Percentiles rank a stretch among this genome's conserved stretches.
phyloP scores from a whole-genome alignment of 164 flowering plant species.

The Stephania japonica region DNA sequence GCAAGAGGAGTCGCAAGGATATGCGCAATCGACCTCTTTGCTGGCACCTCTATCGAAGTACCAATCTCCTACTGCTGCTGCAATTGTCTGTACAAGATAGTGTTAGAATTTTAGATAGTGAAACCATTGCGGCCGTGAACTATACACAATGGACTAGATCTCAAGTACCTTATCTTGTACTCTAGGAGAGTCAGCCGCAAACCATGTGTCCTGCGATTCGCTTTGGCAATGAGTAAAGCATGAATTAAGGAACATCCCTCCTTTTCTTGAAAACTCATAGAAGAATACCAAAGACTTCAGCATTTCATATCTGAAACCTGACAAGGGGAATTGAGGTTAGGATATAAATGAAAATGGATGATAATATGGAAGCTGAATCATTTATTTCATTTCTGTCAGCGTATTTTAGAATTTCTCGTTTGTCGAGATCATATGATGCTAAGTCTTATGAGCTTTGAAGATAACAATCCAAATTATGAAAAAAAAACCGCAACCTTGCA shows the following conservation, averaged over 20 bases:
- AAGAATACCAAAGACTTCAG: conserved; percentile 43
- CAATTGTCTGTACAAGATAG: conserved; percentile 54
- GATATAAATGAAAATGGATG: background rate
- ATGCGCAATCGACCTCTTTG: conserved; percentile 65
- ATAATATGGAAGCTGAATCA: background rate
- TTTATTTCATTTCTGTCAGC: background rate
- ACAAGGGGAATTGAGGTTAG: background rate
- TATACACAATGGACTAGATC: background rate
- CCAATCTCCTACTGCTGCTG: conserved; percentile 90
- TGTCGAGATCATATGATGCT: no score
- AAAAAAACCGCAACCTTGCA: conserved; percentile 55
- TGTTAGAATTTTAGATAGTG: background rate
- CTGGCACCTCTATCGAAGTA: conserved; percentile 49
- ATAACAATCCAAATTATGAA: background rate
- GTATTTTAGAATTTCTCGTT: background rate
- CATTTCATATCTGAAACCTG: conserved; percentile 76
- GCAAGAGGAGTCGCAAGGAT: conserved; percentile 75
- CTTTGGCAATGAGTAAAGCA: conserved; percentile 97
- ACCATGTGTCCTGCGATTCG: conserved; percentile 87
- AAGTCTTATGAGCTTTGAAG: background rate
- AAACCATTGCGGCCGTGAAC: background rate
- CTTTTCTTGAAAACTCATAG: conserved; percentile 32
- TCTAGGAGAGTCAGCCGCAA: conserved; percentile 64
- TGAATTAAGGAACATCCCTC: conserved; percentile 81
- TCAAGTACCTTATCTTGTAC: conserved; percentile 62